Evolutionary conservation across 2,329 filamentous ascomycete species (phyloP).

Genomic region (Colletotrichum lupini): DNA sequence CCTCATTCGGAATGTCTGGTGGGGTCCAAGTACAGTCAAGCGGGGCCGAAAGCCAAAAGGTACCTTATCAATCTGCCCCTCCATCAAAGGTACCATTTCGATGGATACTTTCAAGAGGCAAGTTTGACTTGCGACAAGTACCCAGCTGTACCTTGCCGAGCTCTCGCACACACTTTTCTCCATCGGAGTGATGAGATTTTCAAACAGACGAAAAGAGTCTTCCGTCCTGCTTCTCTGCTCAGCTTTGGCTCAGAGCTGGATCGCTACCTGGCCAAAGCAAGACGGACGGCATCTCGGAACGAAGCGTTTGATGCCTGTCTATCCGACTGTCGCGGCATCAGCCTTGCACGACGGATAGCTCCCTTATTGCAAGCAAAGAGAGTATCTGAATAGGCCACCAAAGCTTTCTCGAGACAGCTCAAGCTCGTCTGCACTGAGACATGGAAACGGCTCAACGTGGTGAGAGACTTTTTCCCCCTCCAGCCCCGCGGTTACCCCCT

Average conservation of each 20-base stretch:
- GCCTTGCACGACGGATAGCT: neutral
- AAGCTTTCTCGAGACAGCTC: neutral
- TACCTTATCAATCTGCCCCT: slow-evolving; percentile 21
- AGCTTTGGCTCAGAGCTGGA: neutral
- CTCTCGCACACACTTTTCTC: neutral
- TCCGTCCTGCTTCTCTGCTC: neutral
- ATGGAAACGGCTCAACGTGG: neutral
- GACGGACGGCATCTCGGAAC: neutral
- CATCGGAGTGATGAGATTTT: neutral
- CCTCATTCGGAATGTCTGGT: neutral
- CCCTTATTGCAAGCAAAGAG: neutral
- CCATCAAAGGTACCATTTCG: neutral
- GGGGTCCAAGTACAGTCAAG: neutral
- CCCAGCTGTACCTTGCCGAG: neutral
- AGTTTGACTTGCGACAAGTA: neutral
- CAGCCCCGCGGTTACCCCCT: neutral
- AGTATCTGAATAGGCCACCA: neutral
- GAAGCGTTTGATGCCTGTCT: neutral
- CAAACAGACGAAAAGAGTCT: neutral
- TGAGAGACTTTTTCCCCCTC: neutral
- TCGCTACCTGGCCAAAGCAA: slow-evolving; percentile 7
- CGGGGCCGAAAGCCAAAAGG: neutral
- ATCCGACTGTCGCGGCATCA: neutral
- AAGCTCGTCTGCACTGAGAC: neutral
- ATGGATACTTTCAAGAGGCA: neutral